A percentile compares a stretch with the other conserved stretches of the same genome.
Evolutionary conservation across 352 stramenopile species (phyloP).

Genomic region (Detonula confervacea): DNA sequence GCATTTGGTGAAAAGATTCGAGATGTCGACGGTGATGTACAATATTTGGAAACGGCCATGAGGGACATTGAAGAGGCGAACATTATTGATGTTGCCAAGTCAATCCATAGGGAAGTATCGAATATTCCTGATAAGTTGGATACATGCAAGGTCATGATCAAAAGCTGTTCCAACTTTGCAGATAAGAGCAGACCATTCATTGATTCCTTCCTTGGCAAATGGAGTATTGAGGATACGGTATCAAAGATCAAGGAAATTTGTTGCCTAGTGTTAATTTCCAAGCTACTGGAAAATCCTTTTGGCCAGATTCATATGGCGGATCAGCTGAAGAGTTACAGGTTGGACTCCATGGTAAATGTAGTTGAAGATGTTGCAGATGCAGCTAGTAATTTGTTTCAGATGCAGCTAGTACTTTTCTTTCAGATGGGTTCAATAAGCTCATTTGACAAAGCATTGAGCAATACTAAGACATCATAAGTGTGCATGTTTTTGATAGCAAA

Average conservation of each 20-base stretch:
- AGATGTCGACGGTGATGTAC: slow-evolving; percentile 12
- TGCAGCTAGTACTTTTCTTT: too few relatives aligned
- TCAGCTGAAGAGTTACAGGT: slow-evolving; percentile 6
- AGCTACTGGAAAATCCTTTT: slow-evolving; percentile 22
- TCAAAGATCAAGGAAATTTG: slow-evolving; percentile 33
- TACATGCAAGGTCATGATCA: slow-evolving; percentile 32
- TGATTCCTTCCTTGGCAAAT: slow-evolving; percentile 40
- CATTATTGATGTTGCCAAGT: slow-evolving; percentile 14
- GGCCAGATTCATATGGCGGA: slow-evolving; percentile 18
- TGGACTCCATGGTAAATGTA: too few relatives aligned
- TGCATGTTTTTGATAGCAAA: too few relatives aligned
- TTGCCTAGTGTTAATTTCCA: slow-evolving; percentile 19
- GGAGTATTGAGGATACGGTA: slow-evolving; percentile 32
- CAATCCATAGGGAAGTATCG: slow-evolving; percentile 19
- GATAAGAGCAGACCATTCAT: slow-evolving; percentile 23
- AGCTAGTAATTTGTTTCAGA: slow-evolving; percentile 14
- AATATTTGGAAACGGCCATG: slow-evolving; percentile 18
- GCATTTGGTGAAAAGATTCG: neutral
- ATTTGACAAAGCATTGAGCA: too few relatives aligned
- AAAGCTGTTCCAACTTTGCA: slow-evolving; percentile 22
- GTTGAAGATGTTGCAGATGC: too few relatives aligned
- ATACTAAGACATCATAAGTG: too few relatives aligned
- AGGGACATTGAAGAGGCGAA: slow-evolving; percentile 24
- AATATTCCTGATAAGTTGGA: slow-evolving; percentile 29
- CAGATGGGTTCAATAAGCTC: slow-evolving; percentile 21